Conservation (phyloP, 257 asterid genomes). For the Fraxinus anomala region DNA sequence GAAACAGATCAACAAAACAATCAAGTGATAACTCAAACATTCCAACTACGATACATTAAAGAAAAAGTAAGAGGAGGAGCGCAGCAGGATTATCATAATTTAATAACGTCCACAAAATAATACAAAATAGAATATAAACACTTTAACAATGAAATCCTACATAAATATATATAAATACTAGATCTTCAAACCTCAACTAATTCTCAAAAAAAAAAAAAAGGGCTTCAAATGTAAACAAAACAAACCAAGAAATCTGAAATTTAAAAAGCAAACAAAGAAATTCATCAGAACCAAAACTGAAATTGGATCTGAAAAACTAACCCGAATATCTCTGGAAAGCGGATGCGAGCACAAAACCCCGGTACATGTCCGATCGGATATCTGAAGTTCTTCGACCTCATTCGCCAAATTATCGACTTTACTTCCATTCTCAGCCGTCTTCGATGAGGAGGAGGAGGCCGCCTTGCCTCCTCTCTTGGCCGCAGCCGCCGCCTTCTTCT, state of each 20-base stretch:
- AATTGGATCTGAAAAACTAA: slow-evolving; percentile 38
- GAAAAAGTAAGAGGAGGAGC: no score
- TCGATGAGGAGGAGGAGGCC: slow-evolving; percentile 52
- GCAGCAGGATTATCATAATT: not conserved
- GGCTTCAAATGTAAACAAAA: not conserved
- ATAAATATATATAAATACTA: no score
- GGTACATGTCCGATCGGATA: slow-evolving; percentile 99
- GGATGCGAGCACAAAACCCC: slow-evolving; percentile 99
- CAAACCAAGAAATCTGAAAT: not conserved
- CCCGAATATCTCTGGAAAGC: slow-evolving; percentile 89
- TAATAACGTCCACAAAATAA: not conserved
- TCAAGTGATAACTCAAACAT: not conserved
- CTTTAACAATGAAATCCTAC: not conserved
- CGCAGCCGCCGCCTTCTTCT: slow-evolving; percentile 97
- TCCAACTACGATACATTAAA: not conserved
- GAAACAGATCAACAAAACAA: not conserved
- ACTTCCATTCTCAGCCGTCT: slow-evolving; percentile 52
- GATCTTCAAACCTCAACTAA: not conserved
- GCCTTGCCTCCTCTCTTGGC: slow-evolving; percentile 69
- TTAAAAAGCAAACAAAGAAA: not conserved
- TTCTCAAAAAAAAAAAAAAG: no score
- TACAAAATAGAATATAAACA: not conserved
- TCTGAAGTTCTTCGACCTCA: slow-evolving; percentile 54
- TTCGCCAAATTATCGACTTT: slow-evolving; percentile 52
- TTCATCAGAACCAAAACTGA: not conserved